A percentile compares a stretch with the other conserved stretches of the same genome.
These are phyloP conservation scores for Russula lepida DNA, from an alignment of 768 basidiomycete species.

Conservation along the genomic window DNA sequence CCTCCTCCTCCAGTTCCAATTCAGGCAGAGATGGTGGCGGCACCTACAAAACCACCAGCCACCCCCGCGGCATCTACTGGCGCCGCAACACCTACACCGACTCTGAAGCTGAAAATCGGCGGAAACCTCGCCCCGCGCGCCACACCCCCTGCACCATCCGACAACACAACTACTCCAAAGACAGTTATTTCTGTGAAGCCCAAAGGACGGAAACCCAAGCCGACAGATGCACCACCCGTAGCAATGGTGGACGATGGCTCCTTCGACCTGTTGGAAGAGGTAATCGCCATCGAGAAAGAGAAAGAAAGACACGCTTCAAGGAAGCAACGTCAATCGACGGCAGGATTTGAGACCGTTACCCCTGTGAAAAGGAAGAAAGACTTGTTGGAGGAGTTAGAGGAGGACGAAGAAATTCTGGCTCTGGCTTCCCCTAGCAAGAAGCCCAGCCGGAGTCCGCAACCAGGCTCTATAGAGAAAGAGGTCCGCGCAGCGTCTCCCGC, in stretches of 20 bases:
- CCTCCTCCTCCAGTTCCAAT: constrained; percentile 21
- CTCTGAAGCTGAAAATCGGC: constrained; percentile 29
- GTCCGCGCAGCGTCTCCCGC: constrained; percentile 7
- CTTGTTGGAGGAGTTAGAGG: constrained; percentile 27
- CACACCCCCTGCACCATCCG: constrained; percentile 19
- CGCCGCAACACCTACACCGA: constrained; percentile 28
- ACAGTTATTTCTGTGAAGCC: constrained; percentile 18
- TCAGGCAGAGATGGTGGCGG: neutral
- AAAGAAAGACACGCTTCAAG: constrained; percentile 24
- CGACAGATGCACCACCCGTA: constrained; percentile 43
- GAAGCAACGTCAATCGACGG: constrained; percentile 21
- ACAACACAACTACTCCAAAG: constrained; percentile 7
- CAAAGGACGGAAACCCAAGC: constrained; percentile 38
- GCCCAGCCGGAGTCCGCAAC: constrained; percentile 26
- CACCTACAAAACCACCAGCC: neutral
- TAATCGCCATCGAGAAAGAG: constrained; percentile 60
- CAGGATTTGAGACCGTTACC: constrained; percentile 17
- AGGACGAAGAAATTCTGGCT: constrained; percentile 57
- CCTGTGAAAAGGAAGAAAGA: constrained; percentile 46
- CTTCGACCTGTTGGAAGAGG: constrained; percentile 72
- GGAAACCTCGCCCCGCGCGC: constrained; percentile 21
- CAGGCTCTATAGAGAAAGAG: constrained; percentile 21
- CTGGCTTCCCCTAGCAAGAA: constrained; percentile 58
- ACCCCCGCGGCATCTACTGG: neutral
- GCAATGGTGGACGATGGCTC: constrained; percentile 58